Conservation (phyloP, 2,329 filamentous ascomycete species). For the Fusarium luffae region DNA sequence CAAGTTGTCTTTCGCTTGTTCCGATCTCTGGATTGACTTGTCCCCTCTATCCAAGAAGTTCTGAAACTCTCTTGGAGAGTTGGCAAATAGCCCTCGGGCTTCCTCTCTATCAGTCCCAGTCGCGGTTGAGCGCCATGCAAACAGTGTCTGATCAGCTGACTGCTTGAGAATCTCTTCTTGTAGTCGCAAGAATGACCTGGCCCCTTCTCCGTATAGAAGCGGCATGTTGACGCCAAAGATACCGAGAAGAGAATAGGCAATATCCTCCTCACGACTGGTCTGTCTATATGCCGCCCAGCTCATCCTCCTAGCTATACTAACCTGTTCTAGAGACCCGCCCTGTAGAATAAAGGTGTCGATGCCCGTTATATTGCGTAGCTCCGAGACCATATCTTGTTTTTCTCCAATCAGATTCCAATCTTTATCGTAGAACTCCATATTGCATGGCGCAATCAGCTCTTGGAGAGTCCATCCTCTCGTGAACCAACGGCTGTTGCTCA, state of each 20-base stretch:
- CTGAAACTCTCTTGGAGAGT: background rate
- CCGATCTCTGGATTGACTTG: background rate
- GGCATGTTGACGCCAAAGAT: conserved; percentile 53
- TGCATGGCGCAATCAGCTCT: conserved; percentile 40
- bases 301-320: background rate
- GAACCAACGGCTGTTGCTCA: conserved; percentile 29
- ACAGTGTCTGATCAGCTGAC: conserved; percentile 51
- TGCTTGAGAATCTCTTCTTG: conserved; percentile 51
- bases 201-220: conserved; percentile 51
- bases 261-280: conserved; percentile 47
- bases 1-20: background rate
- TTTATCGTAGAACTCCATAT: conserved; percentile 41
- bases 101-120: background rate
- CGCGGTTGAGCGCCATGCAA: conserved; percentile 39
- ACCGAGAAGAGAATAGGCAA: conserved; percentile 51
- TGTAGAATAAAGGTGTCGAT: background rate
- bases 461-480: conserved; percentile 42
- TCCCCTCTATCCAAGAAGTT: background rate
- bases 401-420: conserved; percentile 38
- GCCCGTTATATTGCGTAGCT: conserved; percentile 50
- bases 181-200: conserved; percentile 48
- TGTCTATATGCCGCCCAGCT: background rate
- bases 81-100: background rate
- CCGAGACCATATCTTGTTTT: conserved; percentile 34
- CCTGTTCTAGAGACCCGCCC: background rate